A percentile compares a stretch with the other conserved stretches of the same genome.
These are phyloP conservation scores for Coniochaeta sp. DNA, from an alignment of 2,329 filamentous ascomycete genomes.

Conservation along the genomic window DNA sequence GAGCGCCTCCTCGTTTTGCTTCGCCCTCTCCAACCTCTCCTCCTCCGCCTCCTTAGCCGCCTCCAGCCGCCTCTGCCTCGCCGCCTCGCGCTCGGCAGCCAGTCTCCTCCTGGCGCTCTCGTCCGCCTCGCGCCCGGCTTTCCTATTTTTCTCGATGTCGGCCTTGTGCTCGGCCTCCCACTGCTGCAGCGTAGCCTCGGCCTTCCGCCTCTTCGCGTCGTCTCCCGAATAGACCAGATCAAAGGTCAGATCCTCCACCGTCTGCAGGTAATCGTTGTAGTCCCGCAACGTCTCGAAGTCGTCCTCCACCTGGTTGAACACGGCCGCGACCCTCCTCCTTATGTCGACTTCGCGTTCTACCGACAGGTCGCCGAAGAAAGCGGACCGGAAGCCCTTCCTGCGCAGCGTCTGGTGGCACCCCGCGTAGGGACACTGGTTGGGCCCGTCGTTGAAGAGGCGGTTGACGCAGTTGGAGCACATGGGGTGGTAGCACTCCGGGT, in stretches of 20 bases:
- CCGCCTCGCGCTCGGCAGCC: constrained; percentile 59
- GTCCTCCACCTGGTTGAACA: constrained; percentile 83
- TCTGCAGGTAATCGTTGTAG: constrained; percentile 93
- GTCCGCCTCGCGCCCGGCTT: constrained; percentile 47
- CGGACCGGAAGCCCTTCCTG: constrained; percentile 73
- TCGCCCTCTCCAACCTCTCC: constrained; percentile 56
- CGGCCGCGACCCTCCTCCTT: constrained; percentile 65
- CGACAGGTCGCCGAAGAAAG: constrained; percentile 82
- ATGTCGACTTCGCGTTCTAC: constrained; percentile 95
- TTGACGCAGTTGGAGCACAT: constrained; percentile 97
- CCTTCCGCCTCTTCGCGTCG: constrained; percentile 45
- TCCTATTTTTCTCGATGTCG: constrained; percentile 56
- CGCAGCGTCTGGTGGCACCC: constrained; percentile 83
- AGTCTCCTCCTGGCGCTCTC: constrained; percentile 46
- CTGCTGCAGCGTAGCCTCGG: constrained; percentile 44
- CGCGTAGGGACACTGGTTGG: constrained; percentile 85
- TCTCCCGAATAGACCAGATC: constrained; percentile 66
- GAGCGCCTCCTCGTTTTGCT: constrained; percentile 62
- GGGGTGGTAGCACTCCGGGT: constrained; percentile 97
- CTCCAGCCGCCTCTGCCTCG: constrained; percentile 53
- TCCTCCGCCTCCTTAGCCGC: constrained; percentile 63
- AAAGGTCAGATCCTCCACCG: constrained; percentile 83
- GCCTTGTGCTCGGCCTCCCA: constrained; percentile 70
- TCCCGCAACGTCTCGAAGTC: constrained; percentile 80
- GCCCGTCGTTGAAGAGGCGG: constrained; percentile 86